Percentiles rank a stretch among this genome's conserved stretches.
Conservation (phyloP, 164 flowering plant genomes). For the Malania oleifera region DNA sequence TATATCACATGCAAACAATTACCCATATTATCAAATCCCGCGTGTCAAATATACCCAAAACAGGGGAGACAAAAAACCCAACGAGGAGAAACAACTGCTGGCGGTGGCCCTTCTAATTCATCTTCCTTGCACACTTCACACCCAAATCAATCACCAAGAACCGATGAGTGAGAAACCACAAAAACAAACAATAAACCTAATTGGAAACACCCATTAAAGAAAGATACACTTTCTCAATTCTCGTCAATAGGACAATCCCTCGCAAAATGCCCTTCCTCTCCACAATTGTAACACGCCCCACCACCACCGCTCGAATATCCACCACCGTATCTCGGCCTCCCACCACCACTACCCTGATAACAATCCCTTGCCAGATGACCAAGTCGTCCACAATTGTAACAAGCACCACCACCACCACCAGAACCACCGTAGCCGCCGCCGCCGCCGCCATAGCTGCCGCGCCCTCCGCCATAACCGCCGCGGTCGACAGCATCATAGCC, state of each 20-base stretch:
- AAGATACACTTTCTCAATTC: constrained; percentile 11
- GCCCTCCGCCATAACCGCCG: constrained; percentile 17
- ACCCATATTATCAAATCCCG: background rate
- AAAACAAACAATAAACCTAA: too few species aligned
- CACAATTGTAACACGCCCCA: constrained; percentile 38
- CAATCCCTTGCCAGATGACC: constrained; percentile 44
- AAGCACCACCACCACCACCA: constrained; percentile 10
- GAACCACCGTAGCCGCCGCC: constrained; percentile 4
- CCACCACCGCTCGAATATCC: constrained; percentile 20
- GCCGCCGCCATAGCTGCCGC: background rate
- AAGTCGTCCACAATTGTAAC: constrained; percentile 18
- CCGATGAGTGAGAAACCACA: background rate
- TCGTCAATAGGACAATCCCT: constrained; percentile 37
- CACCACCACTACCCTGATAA: constrained; percentile 18
- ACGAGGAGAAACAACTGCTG: background rate
- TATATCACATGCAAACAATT: background rate
- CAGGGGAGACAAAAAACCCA: constrained; percentile 1
- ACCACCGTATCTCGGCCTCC: constrained; percentile 10
- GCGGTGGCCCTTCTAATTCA: too few species aligned
- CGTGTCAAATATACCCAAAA: constrained; percentile 7
- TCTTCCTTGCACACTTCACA: background rate
- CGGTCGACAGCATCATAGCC: constrained; percentile 31
- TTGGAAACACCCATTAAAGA: background rate
- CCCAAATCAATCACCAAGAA: constrained; percentile 1
- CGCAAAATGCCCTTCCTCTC: constrained; percentile 52